Evolutionary conservation across 306 rosid species (phyloP), one percentile per base, ranked within the genome.

Genomic region (Quercus wislizeni): DNA sequence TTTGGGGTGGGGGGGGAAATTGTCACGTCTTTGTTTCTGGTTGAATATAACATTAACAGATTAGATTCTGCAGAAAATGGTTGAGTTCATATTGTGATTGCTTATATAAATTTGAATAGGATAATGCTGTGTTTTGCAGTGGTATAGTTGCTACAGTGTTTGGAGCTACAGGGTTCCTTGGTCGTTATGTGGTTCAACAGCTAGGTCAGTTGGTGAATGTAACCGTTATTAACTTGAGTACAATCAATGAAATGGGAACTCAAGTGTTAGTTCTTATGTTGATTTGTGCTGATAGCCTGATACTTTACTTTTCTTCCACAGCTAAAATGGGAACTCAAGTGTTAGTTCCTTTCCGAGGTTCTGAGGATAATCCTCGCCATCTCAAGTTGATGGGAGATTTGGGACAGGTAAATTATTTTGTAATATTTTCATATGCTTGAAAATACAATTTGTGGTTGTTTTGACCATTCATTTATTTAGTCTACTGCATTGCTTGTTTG

Each of bases 301-400:
- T 49, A 58, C 19, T 52, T 51, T 77, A 76, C 54, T 83, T 74
- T 73, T 71, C 20, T 65, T 89, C 79, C 88, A 91, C 88, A 96
- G 99, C 99, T 80, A 96, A 96, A 90, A 89, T 91, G 91, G 99
- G 99, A 84, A 84, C 97, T 77, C 99, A 96, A 83, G 97, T 96
- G 61, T 81, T 96, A 51, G 91, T 96, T 80, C 98, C 99, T 56
- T 95, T 95, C 74, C 96, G 99, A 72, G 96, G 97, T 76, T 93
- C 96, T 75, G 99, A 95, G 86, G 99, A 95, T 87, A 77, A 85
- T 69, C 98, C 81, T 57, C 99, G 99, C 30, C 98, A 95, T 81
- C 94, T 95, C 71, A 95, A 95, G 88, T 85, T 95, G 84, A 95
- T 93, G 99, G 99, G 99, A 51, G 99, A 95, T 88, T 85, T 95